phyloP scores from a whole-genome alignment of 129 eudicot species.

The Centaurea solstitialis region DNA sequence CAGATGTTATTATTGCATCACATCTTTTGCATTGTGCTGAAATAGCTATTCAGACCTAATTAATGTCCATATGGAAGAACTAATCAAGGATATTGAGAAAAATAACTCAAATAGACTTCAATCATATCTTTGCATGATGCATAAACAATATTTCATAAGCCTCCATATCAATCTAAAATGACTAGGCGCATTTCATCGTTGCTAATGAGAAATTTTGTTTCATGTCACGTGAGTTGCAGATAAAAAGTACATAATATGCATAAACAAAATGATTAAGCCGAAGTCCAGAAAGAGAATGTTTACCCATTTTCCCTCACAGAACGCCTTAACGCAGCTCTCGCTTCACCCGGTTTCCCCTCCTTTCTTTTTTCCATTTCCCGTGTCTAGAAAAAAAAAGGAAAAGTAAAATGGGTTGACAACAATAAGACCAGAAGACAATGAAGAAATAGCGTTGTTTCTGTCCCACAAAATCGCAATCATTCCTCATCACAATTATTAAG shows the following conservation, averaged over 20 bases:
- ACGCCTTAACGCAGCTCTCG: constrained; percentile 87
- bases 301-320: constrained; percentile 97
- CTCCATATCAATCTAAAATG: too few species aligned
- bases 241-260: neutral
- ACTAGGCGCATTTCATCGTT: too few species aligned
- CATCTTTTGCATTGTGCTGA: neutral
- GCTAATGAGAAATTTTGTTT: too few species aligned
- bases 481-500: neutral
- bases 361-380: constrained; percentile 96
- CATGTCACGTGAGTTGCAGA: too few species aligned
- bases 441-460: neutral
- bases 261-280: neutral
- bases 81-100: neutral
- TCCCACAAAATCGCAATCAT: neutral
- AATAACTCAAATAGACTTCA: too few species aligned
- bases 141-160: too few species aligned
- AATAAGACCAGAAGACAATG: neutral
- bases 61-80: neutral
- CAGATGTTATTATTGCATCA: neutral
- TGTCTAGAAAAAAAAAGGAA: constrained; percentile 40
- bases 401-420: neutral
- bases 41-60: neutral
- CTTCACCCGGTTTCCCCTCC: constrained; percentile 97
- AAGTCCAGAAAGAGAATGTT: constrained; percentile 4
- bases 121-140: too few species aligned